Conservation (phyloP, 305 asterid species). For the Ruellia speciosa region DNA sequence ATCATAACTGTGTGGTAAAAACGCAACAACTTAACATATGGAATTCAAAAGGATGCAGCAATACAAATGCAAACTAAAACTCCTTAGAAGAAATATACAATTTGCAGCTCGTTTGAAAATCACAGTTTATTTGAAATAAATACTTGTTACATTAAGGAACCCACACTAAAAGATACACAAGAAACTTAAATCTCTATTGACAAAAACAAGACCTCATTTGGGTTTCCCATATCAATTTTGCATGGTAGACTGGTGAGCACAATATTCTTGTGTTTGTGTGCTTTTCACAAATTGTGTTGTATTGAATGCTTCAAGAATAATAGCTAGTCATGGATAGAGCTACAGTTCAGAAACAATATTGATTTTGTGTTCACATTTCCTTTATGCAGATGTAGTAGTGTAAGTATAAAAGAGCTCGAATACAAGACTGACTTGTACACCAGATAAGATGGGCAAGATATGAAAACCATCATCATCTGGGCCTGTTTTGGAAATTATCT, state of each 20-base stretch:
- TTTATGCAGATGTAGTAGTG: background rate
- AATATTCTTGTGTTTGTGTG: background rate
- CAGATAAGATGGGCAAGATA: background rate
- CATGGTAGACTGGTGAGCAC: constrained; percentile 7
- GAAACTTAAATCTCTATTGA: background rate
- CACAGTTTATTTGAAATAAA: constrained; percentile 12
- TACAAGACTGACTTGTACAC: background rate
- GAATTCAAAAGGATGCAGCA: no score
- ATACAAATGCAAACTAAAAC: no score
- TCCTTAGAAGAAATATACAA: no score
- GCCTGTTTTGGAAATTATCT: no score
- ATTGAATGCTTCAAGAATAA: constrained; percentile 10
- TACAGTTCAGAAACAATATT: background rate
- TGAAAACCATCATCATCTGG: background rate
- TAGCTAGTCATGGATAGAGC: background rate
- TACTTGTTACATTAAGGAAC: background rate
- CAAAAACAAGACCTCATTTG: constrained; percentile 7
- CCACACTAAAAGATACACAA: background rate
- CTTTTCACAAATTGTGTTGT: constrained; percentile 2
- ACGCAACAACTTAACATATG: no score
- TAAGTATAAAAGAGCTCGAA: background rate
- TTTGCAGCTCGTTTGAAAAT: no score
- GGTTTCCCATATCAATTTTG: constrained; percentile 2
- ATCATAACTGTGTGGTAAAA: constrained; percentile 1
- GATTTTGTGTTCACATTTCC: background rate